Conservation (phyloP, 2,329 filamentous ascomycete genomes). For the Phoma sp. region DNA sequence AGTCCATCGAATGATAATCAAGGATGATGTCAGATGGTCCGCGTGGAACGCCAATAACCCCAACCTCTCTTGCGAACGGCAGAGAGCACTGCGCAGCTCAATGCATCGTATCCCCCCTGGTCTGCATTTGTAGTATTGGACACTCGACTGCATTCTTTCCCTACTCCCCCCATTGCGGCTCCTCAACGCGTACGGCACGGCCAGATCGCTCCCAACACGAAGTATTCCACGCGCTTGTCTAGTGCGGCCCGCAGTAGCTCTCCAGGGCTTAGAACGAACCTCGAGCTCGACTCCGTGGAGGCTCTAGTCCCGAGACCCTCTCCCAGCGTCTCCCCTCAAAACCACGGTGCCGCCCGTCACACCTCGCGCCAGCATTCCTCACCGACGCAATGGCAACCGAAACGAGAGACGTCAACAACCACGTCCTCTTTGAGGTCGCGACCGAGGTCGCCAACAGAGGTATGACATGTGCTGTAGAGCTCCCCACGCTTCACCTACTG, state of each 20-base stretch:
- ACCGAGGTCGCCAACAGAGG: constrained; percentile 97
- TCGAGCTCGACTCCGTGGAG: not conserved
- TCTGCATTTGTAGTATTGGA: constrained; percentile 9
- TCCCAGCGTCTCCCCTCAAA: constrained; percentile 22
- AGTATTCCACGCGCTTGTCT: constrained; percentile 35
- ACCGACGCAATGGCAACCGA: constrained; percentile 37
- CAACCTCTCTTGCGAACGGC: constrained; percentile 14
- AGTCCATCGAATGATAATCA: constrained; percentile 8
- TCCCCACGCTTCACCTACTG: constrained; percentile 18
- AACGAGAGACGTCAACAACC: constrained; percentile 82
- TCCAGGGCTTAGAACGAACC: constrained; percentile 16
- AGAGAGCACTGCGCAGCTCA: constrained; percentile 9
- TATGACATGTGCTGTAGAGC: constrained; percentile 51
- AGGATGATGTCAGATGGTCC: constrained; percentile 16
- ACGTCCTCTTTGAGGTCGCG: constrained; percentile 94
- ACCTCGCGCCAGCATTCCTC: constrained; percentile 9
- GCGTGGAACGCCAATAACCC: constrained; percentile 1
- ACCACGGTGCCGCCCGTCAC: constrained; percentile 17
- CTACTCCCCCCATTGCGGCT: constrained; percentile 21
- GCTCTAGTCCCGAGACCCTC: constrained; percentile 26
- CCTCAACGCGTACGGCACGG: constrained; percentile 25
- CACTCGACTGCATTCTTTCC: constrained; percentile 13
- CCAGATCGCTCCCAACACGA: constrained; percentile 27
- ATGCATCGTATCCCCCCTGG: constrained; percentile 15
- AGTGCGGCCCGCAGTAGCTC: constrained; percentile 39